Evolutionary conservation across 768 basidiomycete species (phyloP).

Genomic region (Rhodotorula toruloides): DNA sequence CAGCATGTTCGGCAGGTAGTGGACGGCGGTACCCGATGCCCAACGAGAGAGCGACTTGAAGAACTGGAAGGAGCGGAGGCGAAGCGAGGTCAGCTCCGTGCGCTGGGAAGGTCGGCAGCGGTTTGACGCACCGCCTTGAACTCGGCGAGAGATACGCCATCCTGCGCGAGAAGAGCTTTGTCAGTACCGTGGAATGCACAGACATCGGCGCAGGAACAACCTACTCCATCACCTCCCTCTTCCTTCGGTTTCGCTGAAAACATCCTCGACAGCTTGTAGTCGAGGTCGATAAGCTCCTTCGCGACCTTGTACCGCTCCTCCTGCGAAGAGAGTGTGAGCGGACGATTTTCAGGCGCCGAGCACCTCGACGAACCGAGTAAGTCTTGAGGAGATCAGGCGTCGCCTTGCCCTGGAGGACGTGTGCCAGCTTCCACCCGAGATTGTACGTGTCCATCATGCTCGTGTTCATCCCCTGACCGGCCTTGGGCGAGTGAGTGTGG

Average conservation of each 20-base stretch:
- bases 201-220: not conserved
- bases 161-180: slow-evolving; percentile 14
- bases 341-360: not conserved
- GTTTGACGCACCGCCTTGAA: slow-evolving; percentile 50
- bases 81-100: not conserved
- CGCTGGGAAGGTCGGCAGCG: slow-evolving; percentile 31
- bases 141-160: slow-evolving; percentile 53
- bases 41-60: slow-evolving; percentile 5
- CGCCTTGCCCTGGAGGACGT: slow-evolving; percentile 58
- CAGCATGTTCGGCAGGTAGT: slow-evolving; percentile 54
- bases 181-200: not conserved
- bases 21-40: slow-evolving; percentile 36
- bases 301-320: slow-evolving; percentile 57
- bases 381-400: slow-evolving; percentile 53
- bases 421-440: slow-evolving; percentile 63
- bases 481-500: slow-evolving; percentile 37
- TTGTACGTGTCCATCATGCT: slow-evolving; percentile 73
- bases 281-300: slow-evolving; percentile 66
- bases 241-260: slow-evolving; percentile 62
- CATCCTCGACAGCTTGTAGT: slow-evolving; percentile 58
- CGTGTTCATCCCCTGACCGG: slow-evolving; percentile 41
- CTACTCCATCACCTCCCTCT: slow-evolving; percentile 43
- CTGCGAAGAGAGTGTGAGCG: slow-evolving; percentile 11
- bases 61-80: slow-evolving; percentile 2
- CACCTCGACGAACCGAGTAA: slow-evolving; percentile 46